Conservation (phyloP, 148 eudicot genomes). For the Camellia sinensis region DNA sequence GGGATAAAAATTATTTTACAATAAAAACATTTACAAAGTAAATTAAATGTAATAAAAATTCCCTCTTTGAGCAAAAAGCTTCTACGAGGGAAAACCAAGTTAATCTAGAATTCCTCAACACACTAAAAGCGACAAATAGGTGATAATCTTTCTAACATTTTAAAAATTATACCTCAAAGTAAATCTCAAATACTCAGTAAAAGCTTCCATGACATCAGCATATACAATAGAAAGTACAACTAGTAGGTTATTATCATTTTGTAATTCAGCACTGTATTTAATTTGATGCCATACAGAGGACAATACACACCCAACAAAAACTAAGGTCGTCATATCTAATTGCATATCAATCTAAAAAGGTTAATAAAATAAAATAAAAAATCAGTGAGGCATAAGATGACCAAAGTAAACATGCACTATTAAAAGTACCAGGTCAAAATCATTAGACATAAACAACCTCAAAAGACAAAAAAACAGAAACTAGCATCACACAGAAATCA, state of each 20-base stretch:
- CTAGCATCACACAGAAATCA: conserved; percentile 3
- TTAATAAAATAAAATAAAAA: neutral
- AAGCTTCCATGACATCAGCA: neutral
- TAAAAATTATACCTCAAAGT: neutral
- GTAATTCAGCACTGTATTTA: neutral
- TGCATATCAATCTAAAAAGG: neutral
- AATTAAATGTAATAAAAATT: neutral
- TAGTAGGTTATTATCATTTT: neutral
- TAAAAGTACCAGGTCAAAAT: conserved; percentile 2
- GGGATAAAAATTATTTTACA: neutral
- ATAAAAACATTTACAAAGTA: neutral
- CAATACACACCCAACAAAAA: neutral
- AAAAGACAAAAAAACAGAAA: neutral
- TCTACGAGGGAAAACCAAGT: neutral
- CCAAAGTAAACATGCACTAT: neutral
- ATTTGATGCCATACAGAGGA: neutral
- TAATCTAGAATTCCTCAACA: neutral
- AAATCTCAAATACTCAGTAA: neutral
- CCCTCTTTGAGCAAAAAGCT: neutral
- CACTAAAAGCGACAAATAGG: neutral
- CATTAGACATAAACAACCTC: neutral
- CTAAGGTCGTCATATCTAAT: neutral
- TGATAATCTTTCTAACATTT: neutral
- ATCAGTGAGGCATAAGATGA: neutral
- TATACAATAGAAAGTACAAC: neutral